Base-by-base conservation (phyloP, 352 stramenopile species). In the Globisporangium radiosum region DNA sequence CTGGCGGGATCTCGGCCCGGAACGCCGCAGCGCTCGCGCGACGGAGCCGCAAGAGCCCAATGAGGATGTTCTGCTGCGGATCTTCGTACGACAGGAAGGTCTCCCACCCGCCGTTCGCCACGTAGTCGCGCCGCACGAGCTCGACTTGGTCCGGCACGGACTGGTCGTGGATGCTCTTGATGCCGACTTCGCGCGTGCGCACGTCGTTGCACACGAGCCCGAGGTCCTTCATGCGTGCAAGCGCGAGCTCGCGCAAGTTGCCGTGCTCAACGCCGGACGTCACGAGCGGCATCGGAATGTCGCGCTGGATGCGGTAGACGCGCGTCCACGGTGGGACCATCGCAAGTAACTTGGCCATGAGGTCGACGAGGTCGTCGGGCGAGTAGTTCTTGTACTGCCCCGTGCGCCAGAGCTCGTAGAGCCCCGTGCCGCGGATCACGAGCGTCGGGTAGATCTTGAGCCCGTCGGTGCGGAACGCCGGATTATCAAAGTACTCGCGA, bases 321-420 rank as follows among this genome's bases (percentile, higher is more conserved):
- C 94, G 83, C 33, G 92, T 98, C 94, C 96, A 99, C 1, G 96
- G 96, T 54, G 94, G 96, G 13, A 99, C 92, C 52, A 98, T 81
- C 10, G 88, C 88, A n/a, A 98, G 76, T 38, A 98, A 71, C 56
- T 85, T 86, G 17, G 94, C 94, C 60, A 97, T 97, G 19, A 99
- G 73, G 65, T 98, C 96, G 40, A 95, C 85, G 36, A 95, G 71
- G 56, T 90, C 80, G 55, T 88, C 75, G 1, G 80, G 80, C 19
- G 80, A 87, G 65, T 90, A 90, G 60, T 88, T 90, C 45, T 85
- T 87, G 84, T 99, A 99, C 54, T 84, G 59, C 25, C 95, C 95
- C 6, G 93, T 98, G 68, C 98, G 98, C 94, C 95, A 99, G n/a
- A 99, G 71, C 72, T 99, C 94, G 64, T 99, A 99, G 38, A 99